These are phyloP conservation scores for Corinectria fuckeliana DNA, from an alignment of 2,329 filamentous ascomycete species.

Conservation along the genomic window DNA sequence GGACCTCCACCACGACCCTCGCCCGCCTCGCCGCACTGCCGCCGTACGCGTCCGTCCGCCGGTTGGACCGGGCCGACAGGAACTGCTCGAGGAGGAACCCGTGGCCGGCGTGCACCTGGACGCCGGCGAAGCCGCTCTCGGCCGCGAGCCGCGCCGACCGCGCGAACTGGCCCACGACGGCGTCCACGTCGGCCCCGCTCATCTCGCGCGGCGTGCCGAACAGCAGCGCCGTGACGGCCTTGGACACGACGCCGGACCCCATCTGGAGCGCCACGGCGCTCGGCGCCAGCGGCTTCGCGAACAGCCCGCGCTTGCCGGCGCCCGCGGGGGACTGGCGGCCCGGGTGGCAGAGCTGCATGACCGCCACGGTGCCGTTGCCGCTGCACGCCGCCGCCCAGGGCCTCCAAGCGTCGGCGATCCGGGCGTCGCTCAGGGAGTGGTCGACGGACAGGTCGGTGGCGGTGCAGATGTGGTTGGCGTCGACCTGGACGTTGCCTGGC, in stretches of 20 bases:
- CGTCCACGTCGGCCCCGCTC: conserved; percentile 57
- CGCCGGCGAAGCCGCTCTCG: conserved; percentile 53
- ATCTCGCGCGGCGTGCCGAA: conserved; percentile 63
- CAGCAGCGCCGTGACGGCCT: conserved; percentile 39
- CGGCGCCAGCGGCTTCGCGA: conserved; percentile 49
- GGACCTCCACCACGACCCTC: conserved; percentile 57
- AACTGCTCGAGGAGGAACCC: conserved; percentile 65
- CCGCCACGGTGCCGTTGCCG: conserved; percentile 41
- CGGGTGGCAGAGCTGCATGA: conserved; percentile 54
- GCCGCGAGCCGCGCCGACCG: conserved; percentile 54
- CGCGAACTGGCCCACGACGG: conserved; percentile 58
- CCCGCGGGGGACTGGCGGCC: conserved; percentile 50
- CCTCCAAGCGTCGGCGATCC: conserved; percentile 41
- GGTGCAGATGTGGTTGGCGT: conserved; percentile 8
- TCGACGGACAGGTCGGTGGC: conserved; percentile 7
- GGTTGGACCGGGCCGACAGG: conserved; percentile 55
- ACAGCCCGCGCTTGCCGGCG: conserved; percentile 43
- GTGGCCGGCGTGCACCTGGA: conserved; percentile 56
- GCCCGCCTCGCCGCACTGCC: conserved; percentile 55
- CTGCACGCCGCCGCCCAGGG: conserved; percentile 44
- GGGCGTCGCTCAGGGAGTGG: conserved; percentile 2
- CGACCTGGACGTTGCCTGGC: background rate
- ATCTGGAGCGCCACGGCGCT: conserved; percentile 50
- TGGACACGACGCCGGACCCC: conserved; percentile 45
- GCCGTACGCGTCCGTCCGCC: conserved; percentile 60